Percentiles rank a stretch among this genome's conserved stretches.
Evolutionary conservation across 805 yeast genomes (phyloP).

Genomic region (Barnettozyma sp.): DNA sequence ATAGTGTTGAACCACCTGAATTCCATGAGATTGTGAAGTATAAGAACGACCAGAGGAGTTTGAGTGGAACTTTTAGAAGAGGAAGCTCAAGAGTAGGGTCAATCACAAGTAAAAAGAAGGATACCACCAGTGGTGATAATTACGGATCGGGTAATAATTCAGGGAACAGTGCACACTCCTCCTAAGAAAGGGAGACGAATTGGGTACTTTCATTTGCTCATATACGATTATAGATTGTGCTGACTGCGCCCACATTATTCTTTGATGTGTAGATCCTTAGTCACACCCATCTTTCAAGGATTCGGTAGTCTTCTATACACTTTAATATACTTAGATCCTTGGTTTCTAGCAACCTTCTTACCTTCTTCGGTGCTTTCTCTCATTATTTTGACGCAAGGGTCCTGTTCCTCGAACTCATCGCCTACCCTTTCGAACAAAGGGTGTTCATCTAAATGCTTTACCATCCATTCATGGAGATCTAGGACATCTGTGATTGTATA

Average conservation of each 20-base stretch:
- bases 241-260: too few species aligned
- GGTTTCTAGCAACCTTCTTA: conserved; percentile 86
- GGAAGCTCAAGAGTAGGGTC: conserved; percentile 37
- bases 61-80: conserved; percentile 33
- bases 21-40: conserved; percentile 31
- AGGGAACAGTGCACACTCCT: too few species aligned
- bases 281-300: too few species aligned
- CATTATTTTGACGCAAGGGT: conserved; percentile 83
- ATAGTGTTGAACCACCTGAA: conserved; percentile 32
- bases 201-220: too few species aligned
- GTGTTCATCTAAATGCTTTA: conserved; percentile 79
- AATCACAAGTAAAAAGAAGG: conserved; percentile 25
- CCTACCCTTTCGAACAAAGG: conserved; percentile 81
- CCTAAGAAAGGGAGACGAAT: too few species aligned
- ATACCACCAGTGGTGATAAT: too few species aligned
- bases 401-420: conserved; percentile 72
- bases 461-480: conserved; percentile 97
- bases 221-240: too few species aligned
- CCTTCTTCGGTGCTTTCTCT: conserved; percentile 95
- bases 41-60: conserved; percentile 25
- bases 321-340: conserved; percentile 82
- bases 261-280: too few species aligned
- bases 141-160: too few species aligned
- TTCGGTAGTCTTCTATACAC: conserved; percentile 72
- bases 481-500: conserved; percentile 95